Base-by-base conservation (phyloP, 179 eudicot genomes). In the Monotropa hypopitys region DNA sequence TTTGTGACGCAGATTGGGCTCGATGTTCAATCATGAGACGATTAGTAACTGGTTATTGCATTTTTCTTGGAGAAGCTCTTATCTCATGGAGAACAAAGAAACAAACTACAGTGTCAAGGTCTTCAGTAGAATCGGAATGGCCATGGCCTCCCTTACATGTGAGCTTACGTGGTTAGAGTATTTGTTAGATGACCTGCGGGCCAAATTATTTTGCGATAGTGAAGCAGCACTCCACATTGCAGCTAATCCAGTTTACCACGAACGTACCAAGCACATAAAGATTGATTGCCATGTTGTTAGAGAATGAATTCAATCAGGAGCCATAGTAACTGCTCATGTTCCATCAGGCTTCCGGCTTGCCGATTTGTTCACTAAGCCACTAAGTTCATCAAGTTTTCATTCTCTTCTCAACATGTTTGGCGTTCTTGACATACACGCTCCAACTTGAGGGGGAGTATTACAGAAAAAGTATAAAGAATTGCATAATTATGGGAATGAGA, bases 51-150 rank as follows among this genome's bases (percentile, higher is more conserved):
- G 18, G 76, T 30, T 54, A 51, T 38, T 54, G 43, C 16, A 15
- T 73, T 3, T 51, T 38, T 32, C 43, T 54, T 8, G 66, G 76
- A 49, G 45, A 50, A 38, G 45, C 42, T 35, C 65, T 57, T 73
- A 73, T 73, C 57, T 33, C 50, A 33, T 73, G 76, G 76, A 20
- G 46, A 28, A 33, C 76, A 5, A 73, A 73, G 66, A 73, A 73
- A 54, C 66, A 73, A 40, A 38, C 33, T 3, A n/a, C 16, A 2
- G 33, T 73, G 46, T 73, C 65, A 26, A 56, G 76, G 30, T 54
- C 66, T 16, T 73, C 47, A 20, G 47, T 28, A 0, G 47, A 73
- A 53, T 50, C 8, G 3, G 63, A 73, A 51, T 73, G 51, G 45
- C 47, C 20, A 54, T 53, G 66, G 67, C 76, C 30, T 50, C 30